Base-by-base conservation (phyloP, 129 eudicot genomes). In the Flaveria sonorensis region DNA sequence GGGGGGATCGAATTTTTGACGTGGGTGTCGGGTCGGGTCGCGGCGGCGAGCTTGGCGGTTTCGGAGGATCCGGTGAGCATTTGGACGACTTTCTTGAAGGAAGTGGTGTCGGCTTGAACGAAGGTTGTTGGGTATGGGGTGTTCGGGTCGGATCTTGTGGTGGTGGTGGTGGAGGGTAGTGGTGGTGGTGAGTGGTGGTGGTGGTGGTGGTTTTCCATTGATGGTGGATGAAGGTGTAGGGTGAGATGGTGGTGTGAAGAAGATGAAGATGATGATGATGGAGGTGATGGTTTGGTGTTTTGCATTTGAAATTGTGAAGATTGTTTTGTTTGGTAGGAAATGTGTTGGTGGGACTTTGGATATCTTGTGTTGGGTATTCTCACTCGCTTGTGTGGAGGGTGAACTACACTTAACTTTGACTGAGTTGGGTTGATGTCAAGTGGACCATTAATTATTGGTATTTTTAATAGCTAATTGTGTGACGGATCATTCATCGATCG, bases 1-100 rank as follows among this genome's bases (percentile, higher is more conserved):
- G 92, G 96, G 0, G 98, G 98, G 60, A 91, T 89, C 10, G 90
- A 83, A 81, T 84, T 87, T 62, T 71, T 74, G 77, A 39, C 50
- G 4, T 52, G 55, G 3, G 85, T 75, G 57, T 91, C 91, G 83
- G 89, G 75, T 61, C 88, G 77, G 77, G 78, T 13, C 2, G 80
- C 11, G 12, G 86, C 78, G 14, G 81, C 89, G 1, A 48, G 59
- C 40, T 85, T 88, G 69, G 82, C 83, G n/a, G 98, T 85, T 24
- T 93, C 93, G 68, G 96, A 77, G 82, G 97, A 89, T 72, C 98
- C 98, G 77, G 98, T 93, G 1, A 93, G 97, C 93, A 93, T 89
- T 82, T 93, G 98, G 79, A 93, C 98, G 2, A 93, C 89, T 82
- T 94, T 93, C 50, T 94, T 94, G 86, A 94, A 94, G 71, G 98